These are phyloP conservation scores for Ganoderma sinense DNA, from an alignment of 1,284 basidiomycete species.

Conservation along the genomic window DNA sequence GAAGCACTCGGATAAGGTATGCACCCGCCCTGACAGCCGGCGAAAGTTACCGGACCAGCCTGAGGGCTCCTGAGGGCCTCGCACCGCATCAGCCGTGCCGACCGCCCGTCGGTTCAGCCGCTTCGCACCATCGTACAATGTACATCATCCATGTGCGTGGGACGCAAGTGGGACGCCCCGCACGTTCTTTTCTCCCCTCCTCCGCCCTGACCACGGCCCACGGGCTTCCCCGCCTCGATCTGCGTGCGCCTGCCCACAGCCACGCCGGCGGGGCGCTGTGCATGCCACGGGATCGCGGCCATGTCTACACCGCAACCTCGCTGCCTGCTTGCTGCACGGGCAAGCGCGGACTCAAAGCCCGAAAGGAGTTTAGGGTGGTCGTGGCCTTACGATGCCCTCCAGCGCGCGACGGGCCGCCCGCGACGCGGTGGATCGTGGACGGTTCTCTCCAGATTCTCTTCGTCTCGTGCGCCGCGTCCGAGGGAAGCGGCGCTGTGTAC, in stretches of 20 bases:
- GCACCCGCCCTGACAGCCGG: slow-evolving; percentile 18
- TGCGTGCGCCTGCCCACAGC: not conserved
- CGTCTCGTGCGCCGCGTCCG: slow-evolving; percentile 1
- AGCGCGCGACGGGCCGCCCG: slow-evolving; percentile 6
- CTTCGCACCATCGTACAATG: not conserved
- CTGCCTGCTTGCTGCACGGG: not conserved
- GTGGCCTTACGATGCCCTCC: not conserved
- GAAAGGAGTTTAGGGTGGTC: not conserved
- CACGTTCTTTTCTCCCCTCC: not conserved
- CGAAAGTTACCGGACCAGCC: slow-evolving; percentile 25
- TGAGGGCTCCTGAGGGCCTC: too few relatives aligned
- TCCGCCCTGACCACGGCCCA: too few relatives aligned
- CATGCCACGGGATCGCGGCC: not conserved
- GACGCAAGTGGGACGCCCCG: too few relatives aligned
- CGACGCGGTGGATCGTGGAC: not conserved
- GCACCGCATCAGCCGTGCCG: slow-evolving; percentile 5
- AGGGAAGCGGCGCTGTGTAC: not conserved
- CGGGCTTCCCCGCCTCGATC: slow-evolving; percentile 2
- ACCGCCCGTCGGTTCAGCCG: slow-evolving; percentile 1
- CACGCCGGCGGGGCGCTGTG: not conserved
- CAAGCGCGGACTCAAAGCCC: not conserved
- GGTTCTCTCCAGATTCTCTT: not conserved
- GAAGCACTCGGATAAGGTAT: slow-evolving; percentile 21
- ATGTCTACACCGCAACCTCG: not conserved
- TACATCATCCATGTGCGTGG: not conserved